phyloP scores from a whole-genome alignment of 1,139 yeast genomes.

The Geotrichum fermentans region DNA sequence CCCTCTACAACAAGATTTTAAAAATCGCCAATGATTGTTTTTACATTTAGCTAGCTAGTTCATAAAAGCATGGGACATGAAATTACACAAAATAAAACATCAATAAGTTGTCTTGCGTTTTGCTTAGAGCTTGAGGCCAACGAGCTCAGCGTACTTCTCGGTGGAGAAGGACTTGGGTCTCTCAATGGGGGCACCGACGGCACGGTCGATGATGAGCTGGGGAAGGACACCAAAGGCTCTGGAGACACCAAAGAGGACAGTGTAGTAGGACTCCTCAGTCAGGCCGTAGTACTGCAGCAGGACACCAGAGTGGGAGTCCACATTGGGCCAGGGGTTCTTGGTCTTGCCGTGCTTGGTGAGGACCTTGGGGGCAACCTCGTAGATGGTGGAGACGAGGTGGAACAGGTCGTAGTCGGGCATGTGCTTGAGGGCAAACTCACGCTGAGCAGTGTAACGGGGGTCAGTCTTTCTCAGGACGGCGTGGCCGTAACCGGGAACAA shows the following conservation, averaged over 20 bases:
- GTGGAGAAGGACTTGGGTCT: constrained; percentile 54
- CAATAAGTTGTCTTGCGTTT: too few relatives aligned
- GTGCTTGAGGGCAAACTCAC: constrained; percentile 95
- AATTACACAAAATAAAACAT: constrained; percentile 4
- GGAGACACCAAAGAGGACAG: constrained; percentile 57
- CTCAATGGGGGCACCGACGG: constrained; percentile 56
- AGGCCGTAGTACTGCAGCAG: constrained; percentile 56
- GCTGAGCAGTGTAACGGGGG: constrained; percentile 97
- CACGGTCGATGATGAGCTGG: constrained; percentile 58
- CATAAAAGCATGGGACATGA: constrained; percentile 16
- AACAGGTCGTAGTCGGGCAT: constrained; percentile 94
- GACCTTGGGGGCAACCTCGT: constrained; percentile 52
- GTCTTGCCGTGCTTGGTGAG: constrained; percentile 56
- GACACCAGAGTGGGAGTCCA: constrained; percentile 56
- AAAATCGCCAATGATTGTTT: background rate
- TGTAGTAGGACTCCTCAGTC: constrained; percentile 51
- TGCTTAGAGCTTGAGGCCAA: constrained; percentile 38
- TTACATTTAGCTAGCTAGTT: constrained; percentile 3
- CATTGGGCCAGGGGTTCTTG: constrained; percentile 62
- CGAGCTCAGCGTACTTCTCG: constrained; percentile 44
- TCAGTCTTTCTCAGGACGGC: constrained; percentile 96
- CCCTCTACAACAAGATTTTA: background rate
- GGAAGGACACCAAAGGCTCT: constrained; percentile 55
- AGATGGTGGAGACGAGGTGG: constrained; percentile 76
- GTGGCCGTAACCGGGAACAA: constrained; percentile 97